phyloP scores from a whole-genome alignment of 108 stramenopile genomes.

The Schizochytrium sp. region DNA sequence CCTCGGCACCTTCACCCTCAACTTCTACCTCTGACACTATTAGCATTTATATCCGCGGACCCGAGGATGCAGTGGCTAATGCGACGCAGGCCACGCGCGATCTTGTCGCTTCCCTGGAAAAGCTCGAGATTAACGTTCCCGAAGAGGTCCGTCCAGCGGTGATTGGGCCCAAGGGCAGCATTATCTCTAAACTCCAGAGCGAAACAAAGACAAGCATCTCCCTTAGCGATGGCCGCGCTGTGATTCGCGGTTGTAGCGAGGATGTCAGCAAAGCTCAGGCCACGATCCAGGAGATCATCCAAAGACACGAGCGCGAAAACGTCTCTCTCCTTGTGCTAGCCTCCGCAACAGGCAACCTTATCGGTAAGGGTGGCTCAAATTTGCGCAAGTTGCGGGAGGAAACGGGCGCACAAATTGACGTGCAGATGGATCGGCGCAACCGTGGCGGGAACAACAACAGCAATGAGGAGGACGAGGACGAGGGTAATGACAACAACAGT shows the following conservation, averaged over 20 bases:
- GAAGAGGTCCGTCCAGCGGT: slow-evolving; percentile 5
- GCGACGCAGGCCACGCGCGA: not conserved
- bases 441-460: no score
- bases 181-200: slow-evolving; percentile 16
- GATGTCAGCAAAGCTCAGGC: not conserved
- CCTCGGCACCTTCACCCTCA: not conserved
- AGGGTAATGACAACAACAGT: no score
- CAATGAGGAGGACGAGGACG: no score
- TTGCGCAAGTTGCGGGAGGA: slow-evolving; percentile 23
- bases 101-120: not conserved
- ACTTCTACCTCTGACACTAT: not conserved
- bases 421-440: not conserved
- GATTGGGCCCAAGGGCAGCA: not conserved
- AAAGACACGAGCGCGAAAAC: slow-evolving; percentile 9
- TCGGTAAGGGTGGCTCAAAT: slow-evolving; percentile 34
- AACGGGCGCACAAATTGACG: slow-evolving; percentile 41
- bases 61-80: not conserved
- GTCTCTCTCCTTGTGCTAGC: not conserved
- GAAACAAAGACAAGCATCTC: slow-evolving; percentile 29
- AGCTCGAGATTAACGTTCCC: not conserved
- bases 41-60: slow-evolving; percentile 6
- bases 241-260: not conserved
- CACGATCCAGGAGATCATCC: not conserved
- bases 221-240: not conserved
- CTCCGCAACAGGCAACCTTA: not conserved